phyloP scores from a whole-genome alignment of 1,284 basidiomycete species.

The Cutaneotrichosporon sp. region DNA sequence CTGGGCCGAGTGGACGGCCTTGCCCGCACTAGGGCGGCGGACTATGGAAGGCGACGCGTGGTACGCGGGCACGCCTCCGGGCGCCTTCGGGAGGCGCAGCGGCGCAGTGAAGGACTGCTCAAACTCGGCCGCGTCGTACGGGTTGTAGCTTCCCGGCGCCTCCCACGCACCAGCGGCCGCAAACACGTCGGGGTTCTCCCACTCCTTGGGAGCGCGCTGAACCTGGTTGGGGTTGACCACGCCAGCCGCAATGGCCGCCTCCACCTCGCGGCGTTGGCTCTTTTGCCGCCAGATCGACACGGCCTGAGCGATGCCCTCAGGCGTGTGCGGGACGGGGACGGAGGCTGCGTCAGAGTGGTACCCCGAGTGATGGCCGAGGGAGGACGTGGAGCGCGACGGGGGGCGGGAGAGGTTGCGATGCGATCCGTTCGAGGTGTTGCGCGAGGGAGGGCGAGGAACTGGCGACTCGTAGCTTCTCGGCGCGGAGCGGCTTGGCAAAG shows the following conservation, averaged over 20 bases:
- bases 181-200: conserved; percentile 5
- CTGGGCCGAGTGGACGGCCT: background rate
- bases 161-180: conserved; percentile 8
- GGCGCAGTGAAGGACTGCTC: conserved; percentile 3
- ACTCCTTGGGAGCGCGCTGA: background rate
- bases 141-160: conserved; percentile 3
- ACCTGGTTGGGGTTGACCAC: background rate
- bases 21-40: background rate
- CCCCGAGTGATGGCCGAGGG: conserved; percentile 7
- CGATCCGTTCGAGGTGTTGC: background rate
- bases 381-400: conserved; percentile 1
- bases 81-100: conserved; percentile 1
- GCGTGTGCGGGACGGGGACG: conserved; percentile 8
- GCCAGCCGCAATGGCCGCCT: background rate
- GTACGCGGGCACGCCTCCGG: background rate
- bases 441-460: background rate
- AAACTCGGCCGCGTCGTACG: conserved; percentile 5
- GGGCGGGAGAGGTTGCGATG: background rate
- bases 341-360: conserved; percentile 3
- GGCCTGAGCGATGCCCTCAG: conserved; percentile 9
- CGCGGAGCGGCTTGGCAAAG: background rate
- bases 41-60: background rate
- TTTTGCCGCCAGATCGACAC: conserved; percentile 12
- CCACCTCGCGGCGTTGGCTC: conserved; percentile 6
- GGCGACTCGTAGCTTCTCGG: background rate